Evolutionary conservation across 768 basidiomycete genomes (phyloP), one percentile per base, ranked within the genome.

Genomic region (Cystofilobasidium bisporidii): DNA sequence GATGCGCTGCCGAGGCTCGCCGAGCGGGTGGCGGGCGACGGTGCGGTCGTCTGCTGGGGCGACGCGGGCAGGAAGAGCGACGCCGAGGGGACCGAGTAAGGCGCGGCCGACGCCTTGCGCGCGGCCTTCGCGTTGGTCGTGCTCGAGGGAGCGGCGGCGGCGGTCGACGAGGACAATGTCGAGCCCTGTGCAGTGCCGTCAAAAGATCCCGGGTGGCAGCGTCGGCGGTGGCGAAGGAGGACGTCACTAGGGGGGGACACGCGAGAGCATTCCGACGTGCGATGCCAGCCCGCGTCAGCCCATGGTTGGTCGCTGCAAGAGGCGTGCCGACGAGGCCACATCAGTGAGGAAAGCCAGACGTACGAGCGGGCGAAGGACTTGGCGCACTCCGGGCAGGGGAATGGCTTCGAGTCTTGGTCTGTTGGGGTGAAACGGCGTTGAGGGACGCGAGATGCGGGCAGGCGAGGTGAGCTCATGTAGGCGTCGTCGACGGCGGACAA

Each of bases 171-270:
- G 18, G 28, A 3, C 26, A 24, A 28, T 5, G 53, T n/a, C 14
- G 28, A 5, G 28, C 28, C 26, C 17, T 28, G 18, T 32, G 28
- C 53, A 9, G 53, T 14, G n/a, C 53, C 53, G n/a, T 56, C 53
- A 20, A 56, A 28, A 1, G 53, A 56, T 17, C 15, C 11, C 26
- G 53, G 53, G 53, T 56, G 53, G 53, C 53, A 56, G 15, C 53
- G 53, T 8, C 53, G 53, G 11, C 53, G 53, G 28, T 56, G 53
- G n/a, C 53, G 53, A 18, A 56, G 53, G 28, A 56, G 53, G 53
- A 56, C 53, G 53, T 56, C 53, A 26, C 53, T 56, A 28, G 53
- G 30, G 14, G 53, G 9, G 28, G 22, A 17, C 5, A 6, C 12
- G 50, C 24, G 14, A 53, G 50, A 53, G 50, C n/a, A 24, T 12